Base-by-base conservation (phyloP, 306 rosid species). In the Medicago ruthenica region DNA sequence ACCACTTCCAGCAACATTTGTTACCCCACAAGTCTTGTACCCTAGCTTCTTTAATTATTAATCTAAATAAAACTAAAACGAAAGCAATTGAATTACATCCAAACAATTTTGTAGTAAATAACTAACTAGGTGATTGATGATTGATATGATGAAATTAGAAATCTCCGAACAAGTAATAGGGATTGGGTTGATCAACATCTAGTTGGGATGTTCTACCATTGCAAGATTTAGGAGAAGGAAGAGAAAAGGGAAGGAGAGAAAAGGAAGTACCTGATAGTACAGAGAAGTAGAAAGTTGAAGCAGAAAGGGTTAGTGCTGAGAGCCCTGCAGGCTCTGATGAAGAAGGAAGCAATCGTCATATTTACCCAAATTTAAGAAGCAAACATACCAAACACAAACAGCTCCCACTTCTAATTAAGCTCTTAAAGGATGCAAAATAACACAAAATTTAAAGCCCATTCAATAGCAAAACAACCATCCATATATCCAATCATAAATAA, bases 311-410 rank as follows among this genome's bases (percentile, higher is more conserved):
- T 65, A 68, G 70, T 76, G 48, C 82, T 74, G 80, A 87, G 80
- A 59, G 84, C 82, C 76, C 75, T 82, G 11, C 92, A 76, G 42
- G 55, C 60, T n/a, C 66, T 57, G 36, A n/a, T 70, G 82, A 86
- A 86, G 88, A 92, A 86, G 80, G 96, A 89, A 4, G 37, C 76
- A 66, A 85, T 37, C 31, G 85, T 73, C 98, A 90, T 94, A 12
- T 67, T 14, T 17, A 31, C 21, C 37, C 37, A 34, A 34, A 34
- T 34, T 34, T 34, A 34, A 34, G 7, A 34, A 31, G 76, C 31
- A 68, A 34, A 37, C 1, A 5, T 5, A 63, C 55, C 72, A 67
- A 67, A 67, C 20, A 13, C 16, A 7, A 27, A 60, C 41, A 16
- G 20, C 45, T 36, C 5, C 69, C 21, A 63, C 69, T 62, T 62